Percentiles rank a stretch among this genome's conserved stretches.
phyloP scores from a whole-genome alignment of 2,329 filamentous ascomycete species.

The Corniculantispora saksenae region DNA sequence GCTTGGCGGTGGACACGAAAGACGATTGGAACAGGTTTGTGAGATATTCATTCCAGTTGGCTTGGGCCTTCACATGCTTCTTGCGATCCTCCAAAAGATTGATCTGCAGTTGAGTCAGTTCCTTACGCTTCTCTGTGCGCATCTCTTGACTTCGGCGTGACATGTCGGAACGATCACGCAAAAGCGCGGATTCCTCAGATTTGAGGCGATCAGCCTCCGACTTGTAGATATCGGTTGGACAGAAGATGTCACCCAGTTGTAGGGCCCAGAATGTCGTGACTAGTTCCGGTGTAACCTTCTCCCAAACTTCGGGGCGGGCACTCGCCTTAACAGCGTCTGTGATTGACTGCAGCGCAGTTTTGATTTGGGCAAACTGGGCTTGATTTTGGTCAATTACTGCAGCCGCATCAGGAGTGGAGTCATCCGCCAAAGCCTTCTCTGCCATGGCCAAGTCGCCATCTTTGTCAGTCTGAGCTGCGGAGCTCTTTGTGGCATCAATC shows the following conservation, averaged over 20 bases:
- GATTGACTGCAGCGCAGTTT: slow-evolving; percentile 62
- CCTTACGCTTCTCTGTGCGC: slow-evolving; percentile 64
- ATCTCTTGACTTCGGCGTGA: slow-evolving; percentile 66
- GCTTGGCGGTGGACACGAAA: slow-evolving; percentile 69
- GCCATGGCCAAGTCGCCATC: slow-evolving; percentile 61
- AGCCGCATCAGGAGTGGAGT: slow-evolving; percentile 29
- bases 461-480: slow-evolving; percentile 41
- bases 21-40: slow-evolving; percentile 75
- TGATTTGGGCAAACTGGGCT: slow-evolving; percentile 28
- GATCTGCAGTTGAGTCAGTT: slow-evolving; percentile 67
- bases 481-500: slow-evolving; percentile 32
- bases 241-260: slow-evolving; percentile 76
- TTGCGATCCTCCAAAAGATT: slow-evolving; percentile 73
- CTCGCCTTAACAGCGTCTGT: slow-evolving; percentile 66
- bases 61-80: slow-evolving; percentile 66
- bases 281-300: slow-evolving; percentile 74
- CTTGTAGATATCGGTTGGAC: slow-evolving; percentile 76
- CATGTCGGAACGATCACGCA: slow-evolving; percentile 72
- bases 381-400: slow-evolving; percentile 33
- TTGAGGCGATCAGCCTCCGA: slow-evolving; percentile 70
- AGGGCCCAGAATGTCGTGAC: slow-evolving; percentile 93
- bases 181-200: slow-evolving; percentile 66
- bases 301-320: slow-evolving; percentile 64
- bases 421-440: slow-evolving; percentile 33
- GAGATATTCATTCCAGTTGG: slow-evolving; percentile 67